These are phyloP conservation scores for Gonium pectorale DNA, from an alignment of 139 green algal genomes.

Conservation along the genomic window DNA sequence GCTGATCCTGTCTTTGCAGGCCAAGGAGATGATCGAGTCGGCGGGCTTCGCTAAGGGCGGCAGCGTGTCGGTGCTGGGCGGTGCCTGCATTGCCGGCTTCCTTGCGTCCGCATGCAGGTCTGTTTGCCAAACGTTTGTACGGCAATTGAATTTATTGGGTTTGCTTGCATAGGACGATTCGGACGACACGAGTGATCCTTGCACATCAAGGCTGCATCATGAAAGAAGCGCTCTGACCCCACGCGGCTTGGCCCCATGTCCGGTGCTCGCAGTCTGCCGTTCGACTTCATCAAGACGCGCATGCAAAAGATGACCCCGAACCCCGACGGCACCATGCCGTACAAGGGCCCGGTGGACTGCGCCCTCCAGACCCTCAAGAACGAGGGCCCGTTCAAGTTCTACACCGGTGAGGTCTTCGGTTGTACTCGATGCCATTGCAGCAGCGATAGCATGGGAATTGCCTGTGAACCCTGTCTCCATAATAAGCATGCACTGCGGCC, in stretches of 20 bases:
- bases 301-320: constrained; percentile 92
- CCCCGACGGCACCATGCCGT: constrained; percentile 91
- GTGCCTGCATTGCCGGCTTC: constrained; percentile 91
- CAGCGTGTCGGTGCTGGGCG: constrained; percentile 71
- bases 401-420: too few species aligned
- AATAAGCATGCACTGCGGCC: too few species aligned
- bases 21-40: constrained; percentile 92
- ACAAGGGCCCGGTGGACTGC: constrained; percentile 92
- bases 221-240: too few species aligned
- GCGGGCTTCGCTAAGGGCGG: constrained; percentile 78
- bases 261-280: constrained; percentile 79
- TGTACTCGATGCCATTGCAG: too few species aligned
- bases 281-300: constrained; percentile 99
- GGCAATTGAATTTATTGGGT: neutral
- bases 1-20: constrained; percentile 50
- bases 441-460: too few species aligned
- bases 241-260: neutral
- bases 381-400: constrained; percentile 94
- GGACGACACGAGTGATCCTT: too few species aligned
- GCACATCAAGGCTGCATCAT: too few species aligned
- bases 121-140: neutral
- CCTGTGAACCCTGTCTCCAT: too few species aligned
- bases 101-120: constrained; percentile 86
- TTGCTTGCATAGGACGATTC: too few species aligned
- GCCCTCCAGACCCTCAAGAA: constrained; percentile 80